Evolutionary conservation across 2,329 filamentous ascomycete genomes (phyloP).

Genomic region (Fusarium marasasianum): DNA sequence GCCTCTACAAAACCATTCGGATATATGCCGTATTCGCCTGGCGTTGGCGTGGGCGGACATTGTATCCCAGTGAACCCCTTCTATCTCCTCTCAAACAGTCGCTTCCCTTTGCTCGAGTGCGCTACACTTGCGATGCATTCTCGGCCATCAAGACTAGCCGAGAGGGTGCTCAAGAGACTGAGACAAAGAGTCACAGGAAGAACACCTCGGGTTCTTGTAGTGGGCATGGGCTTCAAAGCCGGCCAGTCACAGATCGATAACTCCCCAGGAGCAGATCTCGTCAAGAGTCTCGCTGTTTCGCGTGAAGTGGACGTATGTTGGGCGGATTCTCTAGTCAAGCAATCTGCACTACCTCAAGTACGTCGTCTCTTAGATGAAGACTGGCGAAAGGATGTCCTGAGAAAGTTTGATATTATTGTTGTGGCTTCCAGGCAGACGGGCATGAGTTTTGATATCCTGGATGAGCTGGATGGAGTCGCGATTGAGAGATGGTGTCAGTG

Average conservation of each 20-base stretch:
- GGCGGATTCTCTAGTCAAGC: constrained; percentile 53
- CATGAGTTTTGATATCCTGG: constrained; percentile 50
- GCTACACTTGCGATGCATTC: constrained; percentile 54
- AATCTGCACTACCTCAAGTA: constrained; percentile 51
- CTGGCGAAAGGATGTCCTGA: constrained; percentile 50
- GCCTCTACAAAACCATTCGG: constrained; percentile 62
- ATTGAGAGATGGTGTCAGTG: constrained; percentile 51
- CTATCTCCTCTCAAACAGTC: constrained; percentile 58
- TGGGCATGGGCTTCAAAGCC: constrained; percentile 59
- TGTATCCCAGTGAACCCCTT: constrained; percentile 65
- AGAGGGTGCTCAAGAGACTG: constrained; percentile 43
- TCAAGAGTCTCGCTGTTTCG: constrained; percentile 47
- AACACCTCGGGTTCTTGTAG: constrained; percentile 51
- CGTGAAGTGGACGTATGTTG: constrained; percentile 51
- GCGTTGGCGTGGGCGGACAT: constrained; percentile 62
- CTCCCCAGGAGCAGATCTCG: constrained; percentile 55
- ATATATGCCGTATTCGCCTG: constrained; percentile 57
- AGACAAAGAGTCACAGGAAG: constrained; percentile 8
- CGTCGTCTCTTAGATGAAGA: constrained; percentile 46
- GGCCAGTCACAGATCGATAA: constrained; percentile 57
- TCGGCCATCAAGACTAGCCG: constrained; percentile 51
- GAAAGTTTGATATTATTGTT: constrained; percentile 53
- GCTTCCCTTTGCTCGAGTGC: constrained; percentile 56
- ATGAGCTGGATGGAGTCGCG: constrained; percentile 47
- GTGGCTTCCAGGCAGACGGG: constrained; percentile 52